Evolutionary conservation across 75 land plant genomes (phyloP).

Genomic region (Sequoia sempervirens): DNA sequence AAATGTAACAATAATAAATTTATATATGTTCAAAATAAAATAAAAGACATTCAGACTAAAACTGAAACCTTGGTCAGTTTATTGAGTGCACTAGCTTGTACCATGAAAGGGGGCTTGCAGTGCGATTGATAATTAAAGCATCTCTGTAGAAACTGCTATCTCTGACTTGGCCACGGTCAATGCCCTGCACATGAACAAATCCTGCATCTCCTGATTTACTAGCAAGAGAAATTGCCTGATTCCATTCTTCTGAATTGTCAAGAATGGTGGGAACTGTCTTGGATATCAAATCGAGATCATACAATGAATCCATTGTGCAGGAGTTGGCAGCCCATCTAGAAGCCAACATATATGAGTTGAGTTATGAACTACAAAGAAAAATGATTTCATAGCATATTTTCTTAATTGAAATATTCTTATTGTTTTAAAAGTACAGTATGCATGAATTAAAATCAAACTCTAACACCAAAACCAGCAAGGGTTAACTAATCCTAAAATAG

Average conservation of each 20-base stretch:
- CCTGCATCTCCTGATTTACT: constrained; percentile 52
- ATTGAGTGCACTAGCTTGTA: constrained; percentile 19
- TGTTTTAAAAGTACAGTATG: not conserved
- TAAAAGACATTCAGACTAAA: not conserved
- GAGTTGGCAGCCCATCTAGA: constrained; percentile 64
- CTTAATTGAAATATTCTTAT: not conserved
- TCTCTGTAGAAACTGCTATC: constrained; percentile 40
- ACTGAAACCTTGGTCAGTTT: not conserved
- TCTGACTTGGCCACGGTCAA: constrained; percentile 47
- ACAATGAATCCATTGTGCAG: constrained; percentile 80
- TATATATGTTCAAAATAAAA: not conserved
- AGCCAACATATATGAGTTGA: constrained; percentile 6
- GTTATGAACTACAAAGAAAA: not conserved
- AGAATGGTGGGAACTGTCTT: constrained; percentile 69
- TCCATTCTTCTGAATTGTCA: constrained; percentile 73
- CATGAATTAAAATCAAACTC: not conserved
- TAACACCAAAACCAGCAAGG: constrained; percentile 6
- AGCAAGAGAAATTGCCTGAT: constrained; percentile 40
- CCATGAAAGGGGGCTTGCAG: constrained; percentile 93
- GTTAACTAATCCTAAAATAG: not conserved
- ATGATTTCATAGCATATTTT: not conserved
- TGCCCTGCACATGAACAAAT: constrained; percentile 56
- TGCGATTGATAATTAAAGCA: constrained; percentile 74
- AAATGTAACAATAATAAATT: not conserved
- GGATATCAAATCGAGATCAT: constrained; percentile 78